Evolutionary conservation across 306 rosid genomes (phyloP), one percentile per base, ranked within the genome.

Genomic region (Malus asiatica): DNA sequence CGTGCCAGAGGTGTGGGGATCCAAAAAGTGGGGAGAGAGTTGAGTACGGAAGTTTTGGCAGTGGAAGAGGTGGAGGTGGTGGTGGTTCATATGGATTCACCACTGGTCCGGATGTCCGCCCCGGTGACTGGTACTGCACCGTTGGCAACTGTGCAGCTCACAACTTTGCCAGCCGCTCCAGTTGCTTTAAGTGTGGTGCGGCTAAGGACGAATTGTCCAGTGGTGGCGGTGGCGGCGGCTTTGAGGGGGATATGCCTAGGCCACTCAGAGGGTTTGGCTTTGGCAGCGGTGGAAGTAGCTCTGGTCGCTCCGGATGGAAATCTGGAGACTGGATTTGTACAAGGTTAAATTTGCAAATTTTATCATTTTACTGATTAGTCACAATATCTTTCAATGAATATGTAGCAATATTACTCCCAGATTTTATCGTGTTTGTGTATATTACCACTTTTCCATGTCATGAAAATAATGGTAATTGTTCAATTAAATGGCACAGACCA

Each of bases 281-380:
- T 23, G 83, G 84, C 30, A 63, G 73, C 64, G 29, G 68, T 52
- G 80, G 69, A 20, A 73, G 76, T 53, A 80, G 80, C 86, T 87
- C 96, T 15, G 73, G 86, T 64, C 96, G 93, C 66, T 86, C 98
- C 2, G 87, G 84, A 45, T 93, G 98, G 98, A 93, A 93, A 84
- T 90, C 96, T 27, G 98, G 98, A 25, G 98, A 93, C 81, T 93
- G 98, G 98, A 83, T 93, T 58, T 93, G 98, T 82, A 80, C 85
- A 70, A 90, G 97, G 97, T 91, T 91, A 59, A 20, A 16, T 65
- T 40, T 73, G 4, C 23, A 59, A 74, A 27, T 35, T 14, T 48
- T 33, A 48, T 48, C 57, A 13, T 19, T 66, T 76, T 66, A 35
- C 16, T 35, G 27, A 35, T 66, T 7, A 38, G 42, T 38, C 42